Conservation (phyloP, 768 basidiomycete species). For the Panaeolus cyanescens region DNA sequence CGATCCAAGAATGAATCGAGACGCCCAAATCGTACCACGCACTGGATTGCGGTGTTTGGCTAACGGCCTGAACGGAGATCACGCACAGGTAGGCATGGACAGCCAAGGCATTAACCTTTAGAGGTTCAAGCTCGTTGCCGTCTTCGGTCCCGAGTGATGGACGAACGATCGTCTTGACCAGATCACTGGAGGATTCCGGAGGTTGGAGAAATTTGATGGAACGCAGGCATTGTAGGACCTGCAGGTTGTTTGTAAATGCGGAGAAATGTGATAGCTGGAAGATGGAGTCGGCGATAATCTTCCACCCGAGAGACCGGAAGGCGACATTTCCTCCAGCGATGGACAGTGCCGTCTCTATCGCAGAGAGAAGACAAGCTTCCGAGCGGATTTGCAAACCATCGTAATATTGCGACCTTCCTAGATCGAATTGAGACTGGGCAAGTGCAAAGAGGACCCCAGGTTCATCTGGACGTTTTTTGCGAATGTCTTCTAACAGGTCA, state of each 20-base stretch:
- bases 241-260: constrained; percentile 45
- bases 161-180: constrained; percentile 41
- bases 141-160: constrained; percentile 22
- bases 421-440: constrained; percentile 69
- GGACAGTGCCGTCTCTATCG: constrained; percentile 52
- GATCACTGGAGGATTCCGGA: constrained; percentile 38
- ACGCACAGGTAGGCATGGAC: constrained; percentile 64
- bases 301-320: constrained; percentile 81
- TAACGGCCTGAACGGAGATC: constrained; percentile 54
- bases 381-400: constrained; percentile 79
- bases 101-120: constrained; percentile 50
- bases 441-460: constrained; percentile 72
- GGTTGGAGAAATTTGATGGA: constrained; percentile 39
- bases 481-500: constrained; percentile 56
- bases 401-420: constrained; percentile 63
- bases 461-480: constrained; percentile 61
- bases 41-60: constrained; percentile 51
- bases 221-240: constrained; percentile 35
- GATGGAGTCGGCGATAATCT: constrained; percentile 75
- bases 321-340: constrained; percentile 55
- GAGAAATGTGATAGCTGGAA: constrained; percentile 61
- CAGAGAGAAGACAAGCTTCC: constrained; percentile 67
- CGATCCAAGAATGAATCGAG: constrained; percentile 53
- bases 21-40: constrained; percentile 77
- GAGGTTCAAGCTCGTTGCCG: constrained; percentile 26